A percentile compares a stretch with the other conserved stretches of the same genome.
Conservation (phyloP, 768 basidiomycete genomes). For the Macrolepiota albuminosa region DNA sequence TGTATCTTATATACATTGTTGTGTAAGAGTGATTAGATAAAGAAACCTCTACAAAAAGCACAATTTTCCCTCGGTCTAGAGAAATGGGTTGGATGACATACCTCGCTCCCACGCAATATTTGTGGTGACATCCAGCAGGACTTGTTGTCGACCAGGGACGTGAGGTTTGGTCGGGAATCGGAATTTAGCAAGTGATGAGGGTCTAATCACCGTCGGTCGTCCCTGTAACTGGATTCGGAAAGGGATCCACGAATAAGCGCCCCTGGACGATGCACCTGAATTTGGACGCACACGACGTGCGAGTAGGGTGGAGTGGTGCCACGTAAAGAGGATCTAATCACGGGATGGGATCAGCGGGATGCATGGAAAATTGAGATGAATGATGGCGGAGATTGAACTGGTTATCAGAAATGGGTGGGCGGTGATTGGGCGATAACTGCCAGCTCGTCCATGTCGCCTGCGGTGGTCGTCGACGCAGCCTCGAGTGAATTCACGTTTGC, state of each 20-base stretch:
- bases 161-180: no score
- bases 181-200: no score
- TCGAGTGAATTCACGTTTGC: constrained; percentile 16
- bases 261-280: no score
- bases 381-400: constrained; percentile 13
- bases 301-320: no score
- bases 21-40: not conserved
- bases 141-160: no score
- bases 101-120: no score
- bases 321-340: not conserved
- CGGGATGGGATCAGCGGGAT: not conserved
- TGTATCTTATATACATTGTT: not conserved
- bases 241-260: no score
- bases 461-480: constrained; percentile 17
- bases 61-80: not conserved
- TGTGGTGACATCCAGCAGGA: no score
- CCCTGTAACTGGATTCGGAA: no score
- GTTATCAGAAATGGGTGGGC: constrained; percentile 21
- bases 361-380: constrained; percentile 1
- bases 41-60: not conserved
- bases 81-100: no score
- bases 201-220: no score
- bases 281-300: no score
- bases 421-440: constrained; percentile 33
- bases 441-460: constrained; percentile 17